Conservation (phyloP, 306 rosid genomes). For the Lathyrus tuberosus region DNA sequence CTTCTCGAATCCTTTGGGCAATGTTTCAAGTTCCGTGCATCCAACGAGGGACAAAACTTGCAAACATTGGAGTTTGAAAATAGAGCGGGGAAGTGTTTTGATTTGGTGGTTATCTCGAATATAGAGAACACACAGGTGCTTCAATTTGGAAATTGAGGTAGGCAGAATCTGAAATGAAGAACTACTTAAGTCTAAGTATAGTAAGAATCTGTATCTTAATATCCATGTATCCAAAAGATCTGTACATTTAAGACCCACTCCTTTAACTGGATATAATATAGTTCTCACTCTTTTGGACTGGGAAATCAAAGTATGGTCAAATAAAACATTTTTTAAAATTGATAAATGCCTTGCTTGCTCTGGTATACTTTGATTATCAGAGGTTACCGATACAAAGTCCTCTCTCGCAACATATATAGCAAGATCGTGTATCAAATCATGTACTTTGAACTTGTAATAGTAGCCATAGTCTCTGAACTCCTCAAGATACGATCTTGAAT, state of each 20-base stretch:
- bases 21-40: slow-evolving; percentile 8
- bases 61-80: not conserved
- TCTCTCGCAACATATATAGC: not conserved
- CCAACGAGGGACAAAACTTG: not conserved
- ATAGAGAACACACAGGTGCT: not conserved
- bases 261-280: not conserved
- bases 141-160: not conserved
- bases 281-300: not conserved
- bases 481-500: slow-evolving; percentile 42
- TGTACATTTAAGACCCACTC: not conserved
- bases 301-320: not conserved
- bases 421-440: slow-evolving; percentile 10
- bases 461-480: not conserved
- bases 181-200: not conserved
- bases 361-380: not conserved
- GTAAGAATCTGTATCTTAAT: not conserved
- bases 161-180: not conserved
- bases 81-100: not conserved
- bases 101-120: not conserved
- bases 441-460: not conserved
- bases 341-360: slow-evolving; percentile 3
- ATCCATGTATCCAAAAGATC: not conserved
- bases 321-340: not conserved
- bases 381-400: not conserved
- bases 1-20: slow-evolving; percentile 8